A percentile compares a stretch with the other conserved stretches of the same genome.
phyloP scores from a whole-genome alignment of 306 rosid genomes.

The Cucurbita argyrosperma region DNA sequence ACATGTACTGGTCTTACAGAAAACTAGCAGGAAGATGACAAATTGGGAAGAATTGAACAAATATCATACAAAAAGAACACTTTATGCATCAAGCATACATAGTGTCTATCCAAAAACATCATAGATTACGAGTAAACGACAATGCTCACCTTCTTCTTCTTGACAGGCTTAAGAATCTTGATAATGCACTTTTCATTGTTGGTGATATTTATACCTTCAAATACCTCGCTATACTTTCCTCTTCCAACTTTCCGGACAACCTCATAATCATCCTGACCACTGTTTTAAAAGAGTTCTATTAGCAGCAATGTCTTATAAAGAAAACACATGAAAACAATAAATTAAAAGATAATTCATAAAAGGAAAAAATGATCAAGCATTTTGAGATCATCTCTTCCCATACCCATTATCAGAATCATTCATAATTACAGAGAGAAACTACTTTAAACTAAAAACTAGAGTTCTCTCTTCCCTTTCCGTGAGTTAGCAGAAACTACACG shows the following conservation, averaged over 20 bases:
- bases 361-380: not conserved
- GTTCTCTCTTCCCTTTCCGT: not conserved
- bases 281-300: not conserved
- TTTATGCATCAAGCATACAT: not conserved
- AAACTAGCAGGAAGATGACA: not conserved
- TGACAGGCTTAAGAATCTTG: slow-evolving; percentile 97
- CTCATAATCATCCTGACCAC: slow-evolving; percentile 92
- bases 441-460: not conserved
- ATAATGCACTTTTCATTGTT: slow-evolving; percentile 77
- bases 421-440: not conserved
- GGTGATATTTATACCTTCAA: slow-evolving; percentile 81
- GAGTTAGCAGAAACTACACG: not conserved
- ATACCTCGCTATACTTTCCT: slow-evolving; percentile 89
- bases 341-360: not conserved
- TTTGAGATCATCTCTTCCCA: not conserved
- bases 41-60: not conserved
- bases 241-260: slow-evolving; percentile 96
- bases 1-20: not conserved
- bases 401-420: not conserved
- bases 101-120: not conserved
- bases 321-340: not conserved
- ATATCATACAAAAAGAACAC: not conserved
- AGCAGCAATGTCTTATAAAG: not conserved
- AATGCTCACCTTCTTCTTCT: slow-evolving; percentile 54
- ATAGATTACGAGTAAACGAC: not conserved